Evolutionary conservation across 495 filamentous ascomycete species (phyloP), one percentile per base, ranked within the genome.

Genomic region (Durotheca rogersii): DNA sequence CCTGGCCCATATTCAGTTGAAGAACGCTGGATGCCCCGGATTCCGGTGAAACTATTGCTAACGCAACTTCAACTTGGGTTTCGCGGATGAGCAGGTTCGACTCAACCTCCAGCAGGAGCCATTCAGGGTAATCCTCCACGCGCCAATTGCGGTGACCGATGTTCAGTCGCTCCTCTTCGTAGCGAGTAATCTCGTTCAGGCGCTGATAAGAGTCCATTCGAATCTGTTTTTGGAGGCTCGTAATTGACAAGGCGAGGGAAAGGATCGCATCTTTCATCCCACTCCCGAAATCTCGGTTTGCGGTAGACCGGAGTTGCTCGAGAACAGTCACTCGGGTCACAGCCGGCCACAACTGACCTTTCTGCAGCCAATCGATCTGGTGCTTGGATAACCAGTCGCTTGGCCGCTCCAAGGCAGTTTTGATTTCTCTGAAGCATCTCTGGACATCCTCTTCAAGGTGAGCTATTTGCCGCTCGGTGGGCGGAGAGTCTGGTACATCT

Each of bases 21-120:
- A 82, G 45, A 2, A 83, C 77, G 1, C 76, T 75, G 47, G 82
- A 83, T 0, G 53, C 36, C 3, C 56, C 49, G 3, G 67, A 75
- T 0, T 45, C 32, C 1, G 79, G 81, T 0, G 66, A 54, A 19
- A 77, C 77, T 20, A 68, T 83, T 0, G 71, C 72, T 12, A 47
- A 43, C 1, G 77, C 78, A 27, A 83, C 78, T 27, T 77, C 67
- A 3, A 78, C 67, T 49, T 84, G 81, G 2, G 67, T 72, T 1
- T 52, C 45, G 0, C 81, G 67, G 35, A 84, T 77, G 2, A 81
- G 46, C 0, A 83, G 48, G 41, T 81, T 71, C 3, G 60, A 56
- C 17, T 84, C 81, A 32, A 84, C 71, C 45, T 84, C 81, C 0
- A 84, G 60, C 2, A 84, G 67, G 0, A 84, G 51, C 73, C 77